Base-by-base conservation (phyloP, 2,329 filamentous ascomycete genomes). In the Penicillium occitanis region DNA sequence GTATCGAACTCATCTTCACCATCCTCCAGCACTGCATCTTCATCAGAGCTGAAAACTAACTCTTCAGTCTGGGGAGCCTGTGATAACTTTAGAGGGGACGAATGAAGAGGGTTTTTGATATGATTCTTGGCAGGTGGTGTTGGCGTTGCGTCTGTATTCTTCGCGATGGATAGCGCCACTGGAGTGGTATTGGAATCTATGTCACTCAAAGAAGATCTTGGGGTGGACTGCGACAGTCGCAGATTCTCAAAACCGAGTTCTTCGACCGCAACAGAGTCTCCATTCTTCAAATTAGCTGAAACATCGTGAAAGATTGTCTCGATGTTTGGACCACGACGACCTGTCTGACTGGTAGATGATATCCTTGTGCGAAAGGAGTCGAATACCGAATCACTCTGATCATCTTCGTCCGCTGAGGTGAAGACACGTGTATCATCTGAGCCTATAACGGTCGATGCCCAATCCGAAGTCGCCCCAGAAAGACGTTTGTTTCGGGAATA, bases 291-390 rank as follows among this genome's bases (percentile, higher is more conserved):
- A 33, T 73, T 71, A 17, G 77, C 72, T 7, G 74, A 68, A 61
- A 81, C 82, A 71, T 86, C 85, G 73, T 88, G 85, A 73, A 89
- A 89, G 71, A 89, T 87, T 11, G 85, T 87, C 70, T 89, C 86
- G 66, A 89, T 87, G 59, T 83, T 84, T 68, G 86, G 82, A 51
- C 85, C 84, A 70, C 85, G 81, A 67, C 82, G 78, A 50, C 82
- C 83, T 30, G 83, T 83, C 64, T 81, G 83, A 71, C 78, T 80
- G 63, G 82, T 85, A 68, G 82, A 80, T 17, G 85, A 87, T 61
- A 83, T 83, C 70, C 85, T 81, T 10, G 87, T 89, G 66, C 85
- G 86, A 66, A 88, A 78, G 59, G 87, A 89, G 75, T 89, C 87
- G 76, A 86, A 89, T 17, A 84, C 81, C 28, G 84, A 87, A 69